These are phyloP conservation scores for Closterium sp. DNA, from an alignment of 139 green algal genomes.

Conservation along the genomic window DNA sequence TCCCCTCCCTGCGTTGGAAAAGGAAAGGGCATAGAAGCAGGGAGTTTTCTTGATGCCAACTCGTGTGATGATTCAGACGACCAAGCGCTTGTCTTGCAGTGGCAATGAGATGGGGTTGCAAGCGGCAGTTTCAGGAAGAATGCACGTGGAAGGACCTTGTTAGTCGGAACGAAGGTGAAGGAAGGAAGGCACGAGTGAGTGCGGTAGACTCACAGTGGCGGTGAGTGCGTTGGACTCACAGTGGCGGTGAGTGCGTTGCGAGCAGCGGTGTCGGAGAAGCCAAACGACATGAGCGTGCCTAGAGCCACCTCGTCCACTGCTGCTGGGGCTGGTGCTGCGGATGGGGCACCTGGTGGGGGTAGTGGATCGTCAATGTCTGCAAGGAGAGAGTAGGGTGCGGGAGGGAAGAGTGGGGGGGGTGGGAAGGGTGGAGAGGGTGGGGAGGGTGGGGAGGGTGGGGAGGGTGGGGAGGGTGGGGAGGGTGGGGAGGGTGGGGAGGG, in stretches of 20 bases:
- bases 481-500: too few relatives aligned
- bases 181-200: too few relatives aligned
- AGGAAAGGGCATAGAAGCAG: neutral
- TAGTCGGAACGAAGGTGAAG: neutral
- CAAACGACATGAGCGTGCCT: neutral
- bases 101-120: too few relatives aligned
- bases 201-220: too few relatives aligned
- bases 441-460: neutral
- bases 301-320: conserved; percentile 15
- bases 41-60: too few relatives aligned
- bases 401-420: neutral
- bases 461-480: too few relatives aligned
- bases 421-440: neutral
- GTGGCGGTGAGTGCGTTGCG: conserved; percentile 21
- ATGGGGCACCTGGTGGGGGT: conserved; percentile 10
- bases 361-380: conserved; percentile 80
- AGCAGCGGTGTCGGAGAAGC: conserved; percentile 14
- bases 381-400: neutral
- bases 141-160: neutral
- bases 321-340: neutral
- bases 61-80: too few relatives aligned
- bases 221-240: neutral
- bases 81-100: too few relatives aligned
- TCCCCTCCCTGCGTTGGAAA: conserved; percentile 52
- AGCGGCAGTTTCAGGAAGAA: too few relatives aligned